Base-by-base conservation (phyloP, 805 yeast species). In the Groenewaldozyma salmanticensis region DNA sequence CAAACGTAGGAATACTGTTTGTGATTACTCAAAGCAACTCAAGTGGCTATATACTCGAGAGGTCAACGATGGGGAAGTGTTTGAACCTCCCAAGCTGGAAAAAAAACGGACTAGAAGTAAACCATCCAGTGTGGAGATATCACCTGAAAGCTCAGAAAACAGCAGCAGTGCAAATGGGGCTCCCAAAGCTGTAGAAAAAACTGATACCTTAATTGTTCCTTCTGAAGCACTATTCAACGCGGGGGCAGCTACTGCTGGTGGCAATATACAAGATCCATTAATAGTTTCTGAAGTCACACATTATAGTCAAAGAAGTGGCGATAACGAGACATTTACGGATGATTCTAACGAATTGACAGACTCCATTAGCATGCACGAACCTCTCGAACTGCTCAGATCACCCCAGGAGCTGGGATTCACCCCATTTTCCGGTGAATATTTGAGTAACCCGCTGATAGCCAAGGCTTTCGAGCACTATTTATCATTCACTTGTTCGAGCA, bases 401-500 rank as follows among this genome's bases (percentile, higher is more conserved):
- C 34, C 34, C 34, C 7, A 31, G n/a, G 7, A 31, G 16, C 34
- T 18, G 34, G n/a, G n/a, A n/a, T n/a, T 31, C 34, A 31, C 9
- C 18, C 15, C 18, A 6, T 9, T n/a, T n/a, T n/a, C n/a, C n/a
- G n/a, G n/a, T n/a, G n/a, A n/a, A n/a, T n/a, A n/a, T 35, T 9
- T 11, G n/a, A 6, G 13, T 11, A 9, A 7, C 33, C 27, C 38
- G 19, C 13, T 11, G 33, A 22, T 11, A 9, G 5, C 24, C 7
- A 24, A n/a, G 9, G 33, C 39, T 13, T 29, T 27, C 19, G 34
- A 37, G 16, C 31, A 29, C 22, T 37, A 37, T 24, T 24, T 37
- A 20, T 15, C 18, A 9, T 37, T 27, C 29, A 37, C 33, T 3
- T 37, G 34, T 24, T 27, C 39, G 7, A 13, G 27, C n/a, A 37